A percentile compares a stretch with the other conserved stretches of the same genome.
These are phyloP conservation scores for Agarophyton chilense DNA, from an alignment of 23 red algal species.

Conservation along the genomic window DNA sequence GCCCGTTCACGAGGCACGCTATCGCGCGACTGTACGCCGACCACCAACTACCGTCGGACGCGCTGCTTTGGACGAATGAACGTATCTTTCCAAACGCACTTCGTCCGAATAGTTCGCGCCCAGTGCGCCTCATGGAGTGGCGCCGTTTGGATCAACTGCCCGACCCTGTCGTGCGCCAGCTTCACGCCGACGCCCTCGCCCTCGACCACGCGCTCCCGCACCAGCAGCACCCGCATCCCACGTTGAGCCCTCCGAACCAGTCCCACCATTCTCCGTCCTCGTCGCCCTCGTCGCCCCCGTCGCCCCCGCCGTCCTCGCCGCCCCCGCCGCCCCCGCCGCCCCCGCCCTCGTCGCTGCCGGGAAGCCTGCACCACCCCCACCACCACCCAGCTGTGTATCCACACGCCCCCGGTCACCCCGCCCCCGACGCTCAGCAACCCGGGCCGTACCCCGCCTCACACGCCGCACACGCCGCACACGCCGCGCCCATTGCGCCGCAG, in stretches of 20 bases:
- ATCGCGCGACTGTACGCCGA: slow-evolving; percentile 29
- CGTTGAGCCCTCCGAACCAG: neutral
- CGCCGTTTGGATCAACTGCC: slow-evolving; percentile 52
- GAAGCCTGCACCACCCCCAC: neutral
- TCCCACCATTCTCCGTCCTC: neutral
- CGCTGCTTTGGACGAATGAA: slow-evolving; percentile 49
- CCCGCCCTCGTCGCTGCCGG: neutral
- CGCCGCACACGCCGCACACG: too few species aligned
- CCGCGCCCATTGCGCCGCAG: neutral
- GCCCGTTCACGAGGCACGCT: slow-evolving; percentile 27
- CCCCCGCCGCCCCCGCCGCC: slow-evolving; percentile 10
- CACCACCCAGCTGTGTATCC: neutral
- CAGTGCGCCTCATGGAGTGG: slow-evolving; percentile 30
- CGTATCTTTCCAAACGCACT: slow-evolving; percentile 38
- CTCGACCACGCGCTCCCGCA: neutral
- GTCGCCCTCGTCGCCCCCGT: neutral
- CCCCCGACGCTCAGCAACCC: neutral
- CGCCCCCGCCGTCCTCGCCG: too few species aligned
- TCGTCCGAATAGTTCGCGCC: slow-evolving; percentile 1
- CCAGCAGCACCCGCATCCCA: neutral
- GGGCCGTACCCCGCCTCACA: neutral
- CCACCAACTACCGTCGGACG: neutral
- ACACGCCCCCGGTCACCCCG: neutral
- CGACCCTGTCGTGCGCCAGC: slow-evolving; percentile 31
- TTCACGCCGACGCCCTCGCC: slow-evolving; percentile 22